A percentile compares a stretch with the other conserved stretches of the same genome.
Evolutionary conservation across 768 basidiomycete genomes (phyloP).

Genomic region (Tephrocybe sp.): DNA sequence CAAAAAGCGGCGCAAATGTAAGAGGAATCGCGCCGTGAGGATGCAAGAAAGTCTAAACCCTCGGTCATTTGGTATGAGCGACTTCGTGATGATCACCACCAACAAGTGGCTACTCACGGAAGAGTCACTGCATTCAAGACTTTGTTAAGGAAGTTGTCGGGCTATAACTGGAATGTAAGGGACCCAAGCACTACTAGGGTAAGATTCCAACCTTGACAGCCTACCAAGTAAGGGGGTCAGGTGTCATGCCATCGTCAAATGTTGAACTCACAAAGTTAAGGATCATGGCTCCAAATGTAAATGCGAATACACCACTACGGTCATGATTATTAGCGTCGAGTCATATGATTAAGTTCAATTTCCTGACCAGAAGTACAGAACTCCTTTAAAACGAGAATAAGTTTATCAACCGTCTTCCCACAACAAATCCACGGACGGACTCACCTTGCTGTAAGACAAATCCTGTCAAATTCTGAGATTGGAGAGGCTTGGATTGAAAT

Average conservation of each 20-base stretch:
- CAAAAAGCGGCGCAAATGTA: too few species aligned
- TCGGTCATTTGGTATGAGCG: background rate
- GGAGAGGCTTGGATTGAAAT: background rate
- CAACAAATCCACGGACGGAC: background rate
- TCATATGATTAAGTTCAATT: background rate
- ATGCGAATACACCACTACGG: background rate
- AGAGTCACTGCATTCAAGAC: too few species aligned
- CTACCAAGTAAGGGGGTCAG: background rate
- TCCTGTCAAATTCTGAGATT: background rate
- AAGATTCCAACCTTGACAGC: background rate
- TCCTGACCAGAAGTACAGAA: slow-evolving; percentile 14
- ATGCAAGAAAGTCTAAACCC: too few species aligned
- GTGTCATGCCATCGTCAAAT: background rate
- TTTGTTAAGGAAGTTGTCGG: too few species aligned
- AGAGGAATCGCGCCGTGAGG: too few species aligned
- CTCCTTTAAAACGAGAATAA: slow-evolving; percentile 4
- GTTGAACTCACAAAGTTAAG: slow-evolving; percentile 11
- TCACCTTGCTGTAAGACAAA: slow-evolving; percentile 14
- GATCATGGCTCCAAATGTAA: slow-evolving; percentile 1
- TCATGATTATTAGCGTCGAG: background rate
- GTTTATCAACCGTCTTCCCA: background rate
- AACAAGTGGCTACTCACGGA: too few species aligned
- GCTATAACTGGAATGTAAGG: background rate
- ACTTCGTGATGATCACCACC: too few species aligned
- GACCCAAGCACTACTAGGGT: background rate